Base-by-base conservation (phyloP, 1,284 basidiomycete species). In the Cutaneotrichosporon sp. region DNA sequence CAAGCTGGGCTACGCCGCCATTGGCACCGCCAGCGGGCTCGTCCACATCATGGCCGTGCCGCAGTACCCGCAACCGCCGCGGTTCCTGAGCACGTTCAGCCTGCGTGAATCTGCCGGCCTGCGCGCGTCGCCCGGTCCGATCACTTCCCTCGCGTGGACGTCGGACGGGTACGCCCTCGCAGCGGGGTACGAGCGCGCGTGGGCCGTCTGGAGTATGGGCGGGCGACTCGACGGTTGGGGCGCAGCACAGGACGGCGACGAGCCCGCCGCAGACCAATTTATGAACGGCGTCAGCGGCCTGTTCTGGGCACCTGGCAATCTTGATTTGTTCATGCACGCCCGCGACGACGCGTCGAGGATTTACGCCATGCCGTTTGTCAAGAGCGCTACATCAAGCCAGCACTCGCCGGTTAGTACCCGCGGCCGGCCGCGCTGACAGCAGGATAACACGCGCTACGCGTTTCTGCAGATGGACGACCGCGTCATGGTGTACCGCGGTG, bases 81-180 rank as follows among this genome's bases (percentile, higher is more conserved):
- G 60, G 33, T 39, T 58, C 40, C 64, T 64, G n/a, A 64, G 67
- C 51, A 52, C 55, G 8, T 54, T 68, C 10, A 58, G 67, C 42
- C 54, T 71, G 23, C 62, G 62, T 23, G 51, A 55, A 8, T 60
- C 57, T 70, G 76, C 51, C 64, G 80, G 65, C 47, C 54, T 68
- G 3, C 61, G 65, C 54, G 46, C 54, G 3, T 49, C 49, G 5
- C 84, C 84, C 1, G 93, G 93, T 0, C 72, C 80, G n/a, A 86
- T 97, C 2, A 82, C 76, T 42, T 76, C 83, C 13, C 79, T 97
- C 70, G 83, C 90, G 60, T 97, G 92, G 90, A 93, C 86, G 52
- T 88, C 87, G 2, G 96, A 99, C 73, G 96, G 94, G 1, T 91
- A 96, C 73, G 90, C 90, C 1, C 79, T 98, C n/a, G 93, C 92